phyloP scores from a whole-genome alignment of 1,139 yeast species.

The Yamadazyma spencermartinsiae region DNA sequence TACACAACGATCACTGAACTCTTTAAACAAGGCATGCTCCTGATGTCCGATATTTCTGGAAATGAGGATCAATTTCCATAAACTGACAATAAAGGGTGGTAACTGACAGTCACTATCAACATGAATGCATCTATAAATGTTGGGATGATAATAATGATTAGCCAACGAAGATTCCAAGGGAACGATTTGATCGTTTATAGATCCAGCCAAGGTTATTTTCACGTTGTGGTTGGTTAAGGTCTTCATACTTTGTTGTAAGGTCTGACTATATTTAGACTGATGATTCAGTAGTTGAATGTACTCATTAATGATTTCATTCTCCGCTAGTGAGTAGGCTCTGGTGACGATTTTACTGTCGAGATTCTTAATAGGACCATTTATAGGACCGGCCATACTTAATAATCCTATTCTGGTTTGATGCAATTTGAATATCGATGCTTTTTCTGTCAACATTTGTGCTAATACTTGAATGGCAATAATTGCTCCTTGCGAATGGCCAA shows the following conservation, averaged over 20 bases:
- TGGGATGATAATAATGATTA: constrained; percentile 50
- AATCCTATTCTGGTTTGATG: constrained; percentile 34
- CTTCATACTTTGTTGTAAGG: constrained; percentile 28
- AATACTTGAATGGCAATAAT: constrained; percentile 47
- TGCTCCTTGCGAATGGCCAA: constrained; percentile 47
- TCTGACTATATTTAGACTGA: constrained; percentile 30
- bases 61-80: constrained; percentile 36
- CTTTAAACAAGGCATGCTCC: constrained; percentile 34
- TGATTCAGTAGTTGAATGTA: constrained; percentile 47
- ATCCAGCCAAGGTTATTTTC: constrained; percentile 51
- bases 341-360: constrained; percentile 47
- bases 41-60: constrained; percentile 39
- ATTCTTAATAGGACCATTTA: constrained; percentile 45
- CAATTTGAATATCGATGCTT: constrained; percentile 11
- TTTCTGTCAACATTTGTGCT: constrained; percentile 25
- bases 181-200: constrained; percentile 74
- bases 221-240: constrained; percentile 40
- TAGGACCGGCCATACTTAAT: constrained; percentile 47
- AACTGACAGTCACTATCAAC: constrained; percentile 27
- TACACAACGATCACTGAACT: constrained; percentile 32
- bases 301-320: constrained; percentile 51
- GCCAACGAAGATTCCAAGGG: constrained; percentile 58
- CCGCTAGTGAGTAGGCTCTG: constrained; percentile 45
- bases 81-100: constrained; percentile 29
- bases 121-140: constrained; percentile 46